Conservation (phyloP, 1,284 basidiomycete species). For the Leccinum subspadiceum region DNA sequence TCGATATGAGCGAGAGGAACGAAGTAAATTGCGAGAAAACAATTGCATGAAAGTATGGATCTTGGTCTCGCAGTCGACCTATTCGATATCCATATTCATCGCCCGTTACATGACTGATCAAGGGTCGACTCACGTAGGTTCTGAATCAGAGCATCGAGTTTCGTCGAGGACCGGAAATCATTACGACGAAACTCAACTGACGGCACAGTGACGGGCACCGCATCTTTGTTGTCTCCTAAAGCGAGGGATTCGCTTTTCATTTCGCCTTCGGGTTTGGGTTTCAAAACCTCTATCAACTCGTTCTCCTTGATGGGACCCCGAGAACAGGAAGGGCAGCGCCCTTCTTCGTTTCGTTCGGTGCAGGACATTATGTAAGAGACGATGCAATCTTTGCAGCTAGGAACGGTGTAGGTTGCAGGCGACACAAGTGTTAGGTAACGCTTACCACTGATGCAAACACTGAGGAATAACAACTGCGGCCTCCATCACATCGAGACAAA, state of each 20-base stretch:
- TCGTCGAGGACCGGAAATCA: conserved; percentile 86
- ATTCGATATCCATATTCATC: background rate
- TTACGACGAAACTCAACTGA: conserved; percentile 68
- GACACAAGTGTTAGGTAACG: background rate
- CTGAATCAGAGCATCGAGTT: conserved; percentile 71
- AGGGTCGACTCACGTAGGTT: conserved; percentile 54
- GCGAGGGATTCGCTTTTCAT: background rate
- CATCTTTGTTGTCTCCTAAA: conserved; percentile 3
- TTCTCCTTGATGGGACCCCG: conserved; percentile 65
- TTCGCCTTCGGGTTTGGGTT: conserved; percentile 32
- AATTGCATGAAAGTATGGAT: conserved; percentile 80
- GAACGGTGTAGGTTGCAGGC: conserved; percentile 2
- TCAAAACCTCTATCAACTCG: conserved; percentile 66
- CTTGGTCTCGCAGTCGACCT: conserved; percentile 66
- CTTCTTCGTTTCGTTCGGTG: conserved; percentile 63
- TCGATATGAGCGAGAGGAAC: conserved; percentile 82
- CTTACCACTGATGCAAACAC: conserved; percentile 78
- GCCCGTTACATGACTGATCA: background rate
- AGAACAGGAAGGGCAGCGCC: conserved; percentile 72
- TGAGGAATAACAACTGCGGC: conserved; percentile 67
- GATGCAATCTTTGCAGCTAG: conserved; percentile 83
- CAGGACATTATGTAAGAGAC: conserved; percentile 64
- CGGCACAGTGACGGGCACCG: conserved; percentile 33
- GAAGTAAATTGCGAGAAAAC: conserved; percentile 88
- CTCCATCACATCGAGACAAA: conserved; percentile 79